Percentiles rank a stretch among this genome's conserved stretches.
These are phyloP conservation scores for Candida namnaoensis DNA, from an alignment of 805 yeast genomes.

Conservation along the genomic window DNA sequence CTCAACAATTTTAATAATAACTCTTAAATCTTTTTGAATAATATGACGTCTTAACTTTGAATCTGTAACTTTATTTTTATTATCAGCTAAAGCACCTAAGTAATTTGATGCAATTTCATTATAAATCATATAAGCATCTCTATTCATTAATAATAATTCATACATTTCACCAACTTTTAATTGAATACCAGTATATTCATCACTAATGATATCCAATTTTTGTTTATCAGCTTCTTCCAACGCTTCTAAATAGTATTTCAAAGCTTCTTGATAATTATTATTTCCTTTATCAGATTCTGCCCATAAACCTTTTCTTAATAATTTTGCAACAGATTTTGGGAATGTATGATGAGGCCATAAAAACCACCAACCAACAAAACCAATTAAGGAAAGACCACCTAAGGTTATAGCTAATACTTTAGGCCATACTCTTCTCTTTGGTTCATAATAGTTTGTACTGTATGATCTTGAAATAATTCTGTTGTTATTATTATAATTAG, in stretches of 20 bases:
- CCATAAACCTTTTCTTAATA: constrained; percentile 70
- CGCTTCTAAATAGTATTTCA: constrained; percentile 68
- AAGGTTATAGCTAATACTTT: constrained; percentile 10
- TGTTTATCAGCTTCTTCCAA: constrained; percentile 50
- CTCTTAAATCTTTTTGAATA: constrained; percentile 62
- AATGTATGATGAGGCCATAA: constrained; percentile 66
- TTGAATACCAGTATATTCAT: constrained; percentile 87
- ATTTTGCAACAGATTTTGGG: constrained; percentile 61
- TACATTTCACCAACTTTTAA: constrained; percentile 83
- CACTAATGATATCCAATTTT: constrained; percentile 49
- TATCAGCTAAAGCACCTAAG: constrained; percentile 40
- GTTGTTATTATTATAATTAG: too few species aligned
- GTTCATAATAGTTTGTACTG: neutral
- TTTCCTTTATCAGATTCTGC: constrained; percentile 63
- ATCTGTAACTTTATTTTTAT: constrained; percentile 21
- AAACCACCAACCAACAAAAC: constrained; percentile 25
- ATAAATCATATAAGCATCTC: constrained; percentile 62
- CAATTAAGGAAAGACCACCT: constrained; percentile 15
- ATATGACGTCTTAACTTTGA: constrained; percentile 37
- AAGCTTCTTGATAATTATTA: constrained; percentile 57
- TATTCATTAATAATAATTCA: constrained; percentile 52
- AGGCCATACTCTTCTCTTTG: constrained; percentile 9
- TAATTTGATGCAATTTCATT: constrained; percentile 56
- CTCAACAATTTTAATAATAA: constrained; percentile 61
- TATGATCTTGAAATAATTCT: neutral